Conservation (phyloP, 2,329 filamentous ascomycete species). For the Aspergillus sp. region DNA sequence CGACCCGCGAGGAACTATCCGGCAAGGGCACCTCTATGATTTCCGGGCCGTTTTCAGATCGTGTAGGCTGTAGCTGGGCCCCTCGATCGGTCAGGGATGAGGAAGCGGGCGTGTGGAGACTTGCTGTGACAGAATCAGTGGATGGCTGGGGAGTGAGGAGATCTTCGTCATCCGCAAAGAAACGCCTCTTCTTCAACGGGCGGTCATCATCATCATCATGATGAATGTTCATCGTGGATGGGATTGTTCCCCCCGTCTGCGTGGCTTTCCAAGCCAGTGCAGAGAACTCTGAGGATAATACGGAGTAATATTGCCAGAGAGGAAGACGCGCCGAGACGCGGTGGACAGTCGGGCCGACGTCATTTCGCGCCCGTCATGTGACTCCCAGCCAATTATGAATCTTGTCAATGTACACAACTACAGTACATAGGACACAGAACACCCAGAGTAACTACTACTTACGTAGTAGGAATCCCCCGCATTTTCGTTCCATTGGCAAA, state of each 20-base stretch:
- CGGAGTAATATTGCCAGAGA: no score
- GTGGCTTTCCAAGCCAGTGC: background rate
- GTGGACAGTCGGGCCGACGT: slow-evolving; percentile 30
- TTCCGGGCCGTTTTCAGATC: background rate
- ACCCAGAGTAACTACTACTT: no score
- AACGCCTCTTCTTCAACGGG: slow-evolving; percentile 63
- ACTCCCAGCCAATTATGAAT: no score
- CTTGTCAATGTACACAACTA: no score
- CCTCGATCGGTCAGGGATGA: slow-evolving; percentile 3
- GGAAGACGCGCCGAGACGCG: slow-evolving; percentile 40
- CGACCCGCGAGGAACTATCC: no score
- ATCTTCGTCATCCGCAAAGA: slow-evolving; percentile 57
- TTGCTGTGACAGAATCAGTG: slow-evolving; percentile 4
- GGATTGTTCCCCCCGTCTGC: background rate
- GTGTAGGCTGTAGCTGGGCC: background rate
- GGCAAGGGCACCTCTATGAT: no score
- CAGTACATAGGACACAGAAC: no score
- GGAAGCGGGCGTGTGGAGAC: slow-evolving; percentile 22
- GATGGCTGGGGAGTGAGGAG: slow-evolving; percentile 21
- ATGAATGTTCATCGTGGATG: slow-evolving; percentile 36
- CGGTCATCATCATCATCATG: slow-evolving; percentile 52
- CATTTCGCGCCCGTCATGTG: slow-evolving; percentile 10
- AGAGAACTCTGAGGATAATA: no score
- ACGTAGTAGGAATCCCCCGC: no score
- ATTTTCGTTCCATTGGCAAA: no score